Evolutionary conservation across 805 yeast species (phyloP), one percentile per base, ranked within the genome.

Genomic region (Starmerella bacillaris): DNA sequence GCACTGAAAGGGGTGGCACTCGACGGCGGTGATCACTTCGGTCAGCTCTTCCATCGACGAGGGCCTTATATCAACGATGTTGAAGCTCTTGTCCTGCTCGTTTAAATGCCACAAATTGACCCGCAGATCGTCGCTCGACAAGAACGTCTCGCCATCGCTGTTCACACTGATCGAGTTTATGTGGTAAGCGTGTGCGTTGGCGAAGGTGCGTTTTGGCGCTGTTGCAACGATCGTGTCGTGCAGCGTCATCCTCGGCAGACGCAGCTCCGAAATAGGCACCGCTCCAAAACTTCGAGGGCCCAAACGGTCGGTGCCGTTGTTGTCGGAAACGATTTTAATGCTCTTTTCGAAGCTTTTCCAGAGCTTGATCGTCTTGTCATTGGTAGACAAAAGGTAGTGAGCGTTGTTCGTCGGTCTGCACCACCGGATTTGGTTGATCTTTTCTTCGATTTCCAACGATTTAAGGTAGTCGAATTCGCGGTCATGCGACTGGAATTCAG

Each of bases 41-140:
- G 98, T 86, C 49, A 89, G 68, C 60, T 89, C 99, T 62, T 89
- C 99, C 98, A 89, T 92, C 58, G 83, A 83, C 5, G 83, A 79
- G 7, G 99, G 99, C 56, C 92, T 83, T 51, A 89, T 89, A 59
- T 89, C 98, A 39, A 89, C 96, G 45, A 89, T 89, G 57, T 89
- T 92, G 60, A 89, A 89, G 49, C 84, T 72, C 60, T 86, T 94
- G 58, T 86, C 94, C 16, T 94, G 82, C 47, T 83, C 78, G 36
- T 80, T 83, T 46, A 84, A 64, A 57, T 86, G 84, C 99, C 99
- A 89, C 45, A 89, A 62, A 57, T 89, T 89, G 53, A 89, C 77
- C 53, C 99, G 71, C 54, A 89, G 68, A 59, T 89, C 99, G 60
- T 89, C 99, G 33, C 92, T 74, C 37, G 82, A 70, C 45, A 89